These are phyloP conservation scores for Beauveria sp. DNA, from an alignment of 2,329 filamentous ascomycete genomes.

Conservation along the genomic window DNA sequence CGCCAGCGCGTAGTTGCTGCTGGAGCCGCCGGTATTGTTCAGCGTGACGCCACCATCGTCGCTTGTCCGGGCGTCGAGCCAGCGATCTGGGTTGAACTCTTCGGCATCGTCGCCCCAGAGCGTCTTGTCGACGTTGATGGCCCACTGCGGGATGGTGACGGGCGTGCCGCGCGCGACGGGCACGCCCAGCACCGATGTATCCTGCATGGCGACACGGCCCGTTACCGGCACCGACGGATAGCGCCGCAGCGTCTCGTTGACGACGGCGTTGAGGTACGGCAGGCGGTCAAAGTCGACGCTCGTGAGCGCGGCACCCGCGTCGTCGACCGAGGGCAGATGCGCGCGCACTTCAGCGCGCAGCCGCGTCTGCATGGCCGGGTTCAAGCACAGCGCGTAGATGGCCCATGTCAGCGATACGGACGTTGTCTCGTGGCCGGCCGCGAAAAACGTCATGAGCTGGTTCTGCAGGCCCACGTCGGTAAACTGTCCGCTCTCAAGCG, in stretches of 20 bases:
- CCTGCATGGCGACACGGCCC: slow-evolving; percentile 53
- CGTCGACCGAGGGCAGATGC: slow-evolving; percentile 44
- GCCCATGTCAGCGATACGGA: slow-evolving; percentile 71
- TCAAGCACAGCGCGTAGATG: slow-evolving; percentile 57
- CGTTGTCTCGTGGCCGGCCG: slow-evolving; percentile 75
- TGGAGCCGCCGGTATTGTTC: slow-evolving; percentile 52
- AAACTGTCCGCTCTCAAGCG: slow-evolving; percentile 68
- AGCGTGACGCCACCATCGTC: slow-evolving; percentile 11
- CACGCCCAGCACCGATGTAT: slow-evolving; percentile 59
- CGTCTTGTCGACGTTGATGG: slow-evolving; percentile 59
- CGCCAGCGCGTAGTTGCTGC: slow-evolving; percentile 68
- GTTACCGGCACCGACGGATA: slow-evolving; percentile 66
- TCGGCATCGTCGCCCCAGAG: slow-evolving; percentile 72
- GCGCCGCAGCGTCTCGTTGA: slow-evolving; percentile 68
- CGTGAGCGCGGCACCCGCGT: slow-evolving; percentile 22
- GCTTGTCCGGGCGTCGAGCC: slow-evolving; percentile 42
- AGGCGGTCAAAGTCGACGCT: slow-evolving; percentile 53
- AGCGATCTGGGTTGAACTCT: slow-evolving; percentile 72
- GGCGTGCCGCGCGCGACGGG: slow-evolving; percentile 63
- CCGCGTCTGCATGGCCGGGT: slow-evolving; percentile 56
- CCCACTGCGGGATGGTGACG: slow-evolving; percentile 56
- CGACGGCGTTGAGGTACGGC: slow-evolving; percentile 62
- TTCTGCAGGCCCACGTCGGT: slow-evolving; percentile 74
- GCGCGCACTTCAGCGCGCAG: slow-evolving; percentile 62
- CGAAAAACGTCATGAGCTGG: slow-evolving; percentile 86